Conservation (phyloP, 192 early-diverging fungal genomes). For the Gamsiella multidivaricata region DNA sequence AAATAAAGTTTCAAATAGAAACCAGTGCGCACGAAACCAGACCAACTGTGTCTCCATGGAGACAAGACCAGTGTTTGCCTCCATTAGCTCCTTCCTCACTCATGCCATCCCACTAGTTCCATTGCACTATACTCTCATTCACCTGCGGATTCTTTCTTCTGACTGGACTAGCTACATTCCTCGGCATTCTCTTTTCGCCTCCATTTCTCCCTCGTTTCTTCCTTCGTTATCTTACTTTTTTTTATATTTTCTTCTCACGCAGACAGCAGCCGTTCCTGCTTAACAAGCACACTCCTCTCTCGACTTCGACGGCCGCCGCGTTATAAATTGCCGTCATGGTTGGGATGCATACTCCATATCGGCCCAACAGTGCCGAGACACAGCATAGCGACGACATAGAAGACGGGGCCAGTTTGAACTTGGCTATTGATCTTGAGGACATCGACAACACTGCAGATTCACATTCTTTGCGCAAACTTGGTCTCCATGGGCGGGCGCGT, state of each 20-base stretch:
- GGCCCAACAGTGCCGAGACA: not conserved
- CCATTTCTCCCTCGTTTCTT: not conserved
- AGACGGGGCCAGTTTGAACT: not conserved
- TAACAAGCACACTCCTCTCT: not conserved
- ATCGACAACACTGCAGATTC: not conserved
- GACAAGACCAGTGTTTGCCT: not conserved
- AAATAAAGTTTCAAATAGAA: no score
- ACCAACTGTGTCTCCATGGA: not conserved
- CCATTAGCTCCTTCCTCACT: not conserved
- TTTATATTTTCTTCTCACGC: no score
- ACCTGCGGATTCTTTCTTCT: not conserved
- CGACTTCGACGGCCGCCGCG: not conserved
- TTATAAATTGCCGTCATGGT: not conserved
- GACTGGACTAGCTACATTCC: not conserved
- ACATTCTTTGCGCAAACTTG: conserved; percentile 7
- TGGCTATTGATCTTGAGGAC: not conserved
- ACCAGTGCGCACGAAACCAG: no score
- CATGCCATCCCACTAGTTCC: not conserved
- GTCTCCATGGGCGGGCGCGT: conserved; percentile 41
- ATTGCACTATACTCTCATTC: not conserved
- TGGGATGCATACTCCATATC: not conserved
- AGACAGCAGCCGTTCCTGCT: no score
- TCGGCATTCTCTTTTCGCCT: not conserved
- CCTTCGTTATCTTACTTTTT: not conserved
- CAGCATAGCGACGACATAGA: no score